Base-by-base conservation (phyloP, 305 asterid genomes). In the Solanum chacoense region DNA sequence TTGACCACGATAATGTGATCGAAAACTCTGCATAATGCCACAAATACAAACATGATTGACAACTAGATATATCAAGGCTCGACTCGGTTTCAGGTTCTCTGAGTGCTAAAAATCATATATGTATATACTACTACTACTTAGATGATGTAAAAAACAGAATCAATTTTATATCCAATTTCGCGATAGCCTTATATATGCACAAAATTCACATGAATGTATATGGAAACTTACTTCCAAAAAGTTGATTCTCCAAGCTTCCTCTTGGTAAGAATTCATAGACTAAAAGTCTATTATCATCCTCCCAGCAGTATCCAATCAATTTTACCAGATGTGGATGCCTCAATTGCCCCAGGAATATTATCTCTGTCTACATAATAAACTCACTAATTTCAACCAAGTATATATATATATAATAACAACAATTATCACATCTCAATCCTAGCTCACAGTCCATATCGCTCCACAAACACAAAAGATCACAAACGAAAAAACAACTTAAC, bases 1-100 rank as follows among this genome's bases (percentile, higher is more conserved):
- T 91, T 74, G 89, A 89, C 92, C 91, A 89, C 1, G 92, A 89
- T 36, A 91, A 85, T 81, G 92, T 87, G 38, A 90, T 88, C 5
- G 90, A 88, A 42, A 88, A 85, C 90, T 89, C 93, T 89, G 93
- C 85, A 87, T 83, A 50, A 31, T 83, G 20, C 73, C 31, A 50
- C 40, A 80, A 79, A 40, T 14, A 80, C 36, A 31, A 31, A 83
- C 71, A 45, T 45, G 38, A 50, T 50, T 50, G 63, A 81, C 29
- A 50, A 31, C 45, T 83, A 34, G 28, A 11, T 6, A 42, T 45
- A 45, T 45, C 36, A 5, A 80, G 28, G 2, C 69, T 8, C 69
- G 2, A 20, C 37, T 83, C 29, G 9, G 29, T 80, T 42, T 45
- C 71, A 81, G 38, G 29, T 29, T 45, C 72, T 50, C 7, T 3